Percentiles rank a stretch among this genome's conserved stretches.
These are phyloP conservation scores for Phytophthora parvispora DNA, from an alignment of 352 stramenopile species.

Conservation along the genomic window DNA sequence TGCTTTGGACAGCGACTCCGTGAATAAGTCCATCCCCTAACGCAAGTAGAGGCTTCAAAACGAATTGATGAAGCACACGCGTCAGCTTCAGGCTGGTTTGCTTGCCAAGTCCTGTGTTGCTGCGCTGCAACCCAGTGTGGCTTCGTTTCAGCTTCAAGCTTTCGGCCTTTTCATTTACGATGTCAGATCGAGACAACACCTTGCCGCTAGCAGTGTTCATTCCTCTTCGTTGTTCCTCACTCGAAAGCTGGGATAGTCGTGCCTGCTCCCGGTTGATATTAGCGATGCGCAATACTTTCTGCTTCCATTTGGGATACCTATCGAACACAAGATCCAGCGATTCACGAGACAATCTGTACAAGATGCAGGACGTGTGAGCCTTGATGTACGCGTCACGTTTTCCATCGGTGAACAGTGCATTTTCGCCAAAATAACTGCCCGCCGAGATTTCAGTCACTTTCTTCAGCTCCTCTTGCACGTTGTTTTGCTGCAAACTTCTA, in stretches of 20 bases:
- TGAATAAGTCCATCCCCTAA: slow-evolving; percentile 12
- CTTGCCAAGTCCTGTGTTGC: not conserved
- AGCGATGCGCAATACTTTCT: slow-evolving; percentile 66
- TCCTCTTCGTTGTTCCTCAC: slow-evolving; percentile 6
- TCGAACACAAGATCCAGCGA: slow-evolving; percentile 75
- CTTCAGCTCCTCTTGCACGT: slow-evolving; percentile 19
- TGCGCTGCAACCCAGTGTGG: not conserved
- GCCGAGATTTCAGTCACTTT: slow-evolving; percentile 58
- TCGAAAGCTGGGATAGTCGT: slow-evolving; percentile 25
- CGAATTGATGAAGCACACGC: not conserved
- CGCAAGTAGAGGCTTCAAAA: not conserved
- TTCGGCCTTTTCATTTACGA: slow-evolving; percentile 21
- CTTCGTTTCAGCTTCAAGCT: slow-evolving; percentile 11
- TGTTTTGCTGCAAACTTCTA: not conserved
- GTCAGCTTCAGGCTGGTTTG: not conserved
- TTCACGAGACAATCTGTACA: slow-evolving; percentile 63
- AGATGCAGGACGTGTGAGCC: slow-evolving; percentile 64
- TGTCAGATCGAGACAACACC: slow-evolving; percentile 14
- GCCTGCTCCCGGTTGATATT: slow-evolving; percentile 60
- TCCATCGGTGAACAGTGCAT: slow-evolving; percentile 61
- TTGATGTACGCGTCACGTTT: slow-evolving; percentile 51
- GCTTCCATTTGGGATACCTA: slow-evolving; percentile 69
- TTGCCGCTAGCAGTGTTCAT: not conserved
- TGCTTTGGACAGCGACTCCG: slow-evolving; percentile 44
- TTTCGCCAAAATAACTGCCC: slow-evolving; percentile 73